Conservation (phyloP, 208 protist genomes). For the Leptomonas pyrrhocoris region DNA sequence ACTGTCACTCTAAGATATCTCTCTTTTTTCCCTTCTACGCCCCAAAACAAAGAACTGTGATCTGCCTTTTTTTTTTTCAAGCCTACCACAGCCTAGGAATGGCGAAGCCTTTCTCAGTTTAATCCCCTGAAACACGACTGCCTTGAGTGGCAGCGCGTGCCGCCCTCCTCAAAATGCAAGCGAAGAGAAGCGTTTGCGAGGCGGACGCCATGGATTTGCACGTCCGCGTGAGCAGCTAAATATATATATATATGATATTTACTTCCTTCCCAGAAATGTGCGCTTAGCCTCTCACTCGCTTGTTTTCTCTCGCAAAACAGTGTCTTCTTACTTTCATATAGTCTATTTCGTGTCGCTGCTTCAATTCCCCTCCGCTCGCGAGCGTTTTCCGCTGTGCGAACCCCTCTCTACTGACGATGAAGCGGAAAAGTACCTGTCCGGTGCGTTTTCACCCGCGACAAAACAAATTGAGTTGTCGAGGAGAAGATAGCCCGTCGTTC, state of each 20-base stretch:
- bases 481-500: no score
- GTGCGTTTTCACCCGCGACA: no score
- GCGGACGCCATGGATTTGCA: not conserved
- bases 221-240: not conserved
- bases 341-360: no score
- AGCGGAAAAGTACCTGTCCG: no score
- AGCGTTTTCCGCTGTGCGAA: no score
- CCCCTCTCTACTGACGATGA: no score
- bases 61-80: not conserved
- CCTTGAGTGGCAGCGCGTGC: not conserved
- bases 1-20: not conserved
- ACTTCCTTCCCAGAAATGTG: no score
- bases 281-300: no score
- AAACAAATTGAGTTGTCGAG: no score
- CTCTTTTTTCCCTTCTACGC: not conserved
- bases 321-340: no score
- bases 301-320: not conserved
- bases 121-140: not conserved
- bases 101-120: not conserved
- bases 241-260: constrained; percentile 6
- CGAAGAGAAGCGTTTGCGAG: not conserved
- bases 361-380: no score
- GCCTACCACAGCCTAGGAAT: not conserved
- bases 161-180: not conserved
- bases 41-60: not conserved